Evolutionary conservation across 2,329 filamentous ascomycete genomes (phyloP), one percentile per base, ranked within the genome.

Genomic region (Fusarium sp.): DNA sequence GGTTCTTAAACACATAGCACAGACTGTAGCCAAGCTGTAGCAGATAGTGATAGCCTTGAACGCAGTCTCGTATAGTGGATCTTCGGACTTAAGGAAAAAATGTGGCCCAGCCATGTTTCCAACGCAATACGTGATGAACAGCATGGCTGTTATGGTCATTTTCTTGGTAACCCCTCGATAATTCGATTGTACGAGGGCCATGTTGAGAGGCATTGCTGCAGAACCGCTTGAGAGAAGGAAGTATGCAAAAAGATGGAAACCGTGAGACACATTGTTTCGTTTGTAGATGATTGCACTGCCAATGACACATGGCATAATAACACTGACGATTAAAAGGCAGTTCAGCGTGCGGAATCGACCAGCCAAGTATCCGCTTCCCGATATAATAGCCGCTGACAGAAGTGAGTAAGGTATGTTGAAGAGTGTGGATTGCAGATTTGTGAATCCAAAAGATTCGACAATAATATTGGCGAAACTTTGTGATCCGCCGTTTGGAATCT

Each of bases 401-500:
- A 89, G 68, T 1, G 87, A 89, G 69, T 89, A 88, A 4, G 88
- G 88, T 59, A 90, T 88, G 72, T 88, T 88, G 77, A 91, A 84
- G 36, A 89, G 84, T 22, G 86, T 84, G 3, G 86, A 86, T 75
- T 89, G 82, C 36, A 90, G 79, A 41, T 84, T 83, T 0, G 85
- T 86, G 76, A 89, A 89, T 13, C 86, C 86, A 55, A 90, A 89
- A 8, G 86, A 87, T 49, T 81, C 83, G 75, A 89, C 83, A 58
- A 89, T 86, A 39, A 89, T 83, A 73, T 89, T 90, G 44, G 86
- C 85, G 53, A 90, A 90, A 72, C 85, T 87, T 72, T 88, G 86
- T 1, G 87, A 89, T 29, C 89, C 89, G 36, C 89, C 89, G 68
- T 91, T 91, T 44, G 89, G 88, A 29, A 91, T 90, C 77, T 89